These are phyloP conservation scores for Ophiostoma novo-ulmi DNA, from an alignment of 2,329 filamentous ascomycete genomes.

Conservation along the genomic window DNA sequence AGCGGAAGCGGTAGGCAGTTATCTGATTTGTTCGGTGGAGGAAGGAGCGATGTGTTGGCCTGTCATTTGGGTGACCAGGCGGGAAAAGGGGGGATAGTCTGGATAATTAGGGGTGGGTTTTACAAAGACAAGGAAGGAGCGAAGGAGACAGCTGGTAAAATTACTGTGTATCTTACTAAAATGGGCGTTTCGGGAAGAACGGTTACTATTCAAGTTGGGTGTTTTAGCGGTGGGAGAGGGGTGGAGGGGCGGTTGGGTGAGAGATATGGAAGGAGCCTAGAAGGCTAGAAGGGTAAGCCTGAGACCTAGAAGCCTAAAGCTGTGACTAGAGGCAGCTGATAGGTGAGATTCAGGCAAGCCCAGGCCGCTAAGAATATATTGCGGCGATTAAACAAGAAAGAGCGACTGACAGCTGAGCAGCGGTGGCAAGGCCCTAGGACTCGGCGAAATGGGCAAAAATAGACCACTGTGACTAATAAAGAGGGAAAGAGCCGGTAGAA, in stretches of 20 bases:
- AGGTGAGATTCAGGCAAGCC: not conserved
- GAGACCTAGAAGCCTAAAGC: slow-evolving; percentile 1
- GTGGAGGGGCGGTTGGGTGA: slow-evolving; percentile 14
- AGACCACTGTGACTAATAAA: slow-evolving; percentile 4
- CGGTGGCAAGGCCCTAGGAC: slow-evolving; percentile 19
- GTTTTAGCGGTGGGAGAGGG: slow-evolving; percentile 15
- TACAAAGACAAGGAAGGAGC: slow-evolving; percentile 6
- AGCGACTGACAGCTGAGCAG: slow-evolving; percentile 16
- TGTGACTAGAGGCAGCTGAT: not conserved
- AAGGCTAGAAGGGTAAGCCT: not conserved
- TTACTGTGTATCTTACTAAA: not conserved
- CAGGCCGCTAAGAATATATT: not conserved
- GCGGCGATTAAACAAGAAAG: slow-evolving; percentile 13
- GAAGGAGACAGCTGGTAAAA: not conserved
- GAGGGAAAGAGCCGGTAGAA: not conserved
- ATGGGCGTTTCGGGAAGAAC: slow-evolving; percentile 15
- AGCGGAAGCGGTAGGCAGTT: slow-evolving; percentile 13
- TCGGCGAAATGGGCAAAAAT: slow-evolving; percentile 12
- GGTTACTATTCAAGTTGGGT: slow-evolving; percentile 12
- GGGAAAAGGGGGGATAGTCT: not conserved
- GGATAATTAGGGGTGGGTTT: slow-evolving; percentile 11
- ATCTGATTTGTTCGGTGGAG: slow-evolving; percentile 14
- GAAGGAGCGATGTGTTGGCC: slow-evolving; percentile 2
- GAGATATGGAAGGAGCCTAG: slow-evolving; percentile 8
- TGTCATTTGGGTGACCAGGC: slow-evolving; percentile 3